Evolutionary conservation across 1,284 basidiomycete species (phyloP).

Genomic region (Ceratobasidium sp.): DNA sequence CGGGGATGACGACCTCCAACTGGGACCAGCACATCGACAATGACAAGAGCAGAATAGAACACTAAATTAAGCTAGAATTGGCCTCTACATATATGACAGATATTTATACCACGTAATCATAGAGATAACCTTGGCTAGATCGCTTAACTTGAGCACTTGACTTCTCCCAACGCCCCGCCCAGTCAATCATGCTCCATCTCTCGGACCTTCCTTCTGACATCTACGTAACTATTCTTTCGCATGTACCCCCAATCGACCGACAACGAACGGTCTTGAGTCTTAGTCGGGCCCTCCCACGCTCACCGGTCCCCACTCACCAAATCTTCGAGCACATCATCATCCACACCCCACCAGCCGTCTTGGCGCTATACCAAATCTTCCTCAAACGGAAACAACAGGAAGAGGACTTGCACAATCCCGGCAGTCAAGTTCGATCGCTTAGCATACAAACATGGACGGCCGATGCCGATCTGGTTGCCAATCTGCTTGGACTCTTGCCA

Average conservation of each 20-base stretch:
- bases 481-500: slow-evolving; percentile 60
- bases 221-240: slow-evolving; percentile 60
- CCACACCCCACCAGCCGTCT: slow-evolving; percentile 59
- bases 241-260: slow-evolving; percentile 53
- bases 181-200: not conserved
- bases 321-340: slow-evolving; percentile 64
- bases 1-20: no score
- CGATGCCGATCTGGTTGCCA: slow-evolving; percentile 68
- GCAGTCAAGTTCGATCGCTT: slow-evolving; percentile 57
- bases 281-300: slow-evolving; percentile 61
- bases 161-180: no score
- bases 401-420: slow-evolving; percentile 43
- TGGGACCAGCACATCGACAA: no score
- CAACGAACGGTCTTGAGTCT: slow-evolving; percentile 60
- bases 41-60: no score
- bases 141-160: no score
- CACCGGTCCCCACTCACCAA: slow-evolving; percentile 59
- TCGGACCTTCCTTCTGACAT: slow-evolving; percentile 64
- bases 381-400: slow-evolving; percentile 11
- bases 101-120: no score
- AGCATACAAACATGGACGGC: slow-evolving; percentile 63
- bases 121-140: no score
- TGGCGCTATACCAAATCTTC: slow-evolving; percentile 47
- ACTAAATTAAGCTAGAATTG: no score
- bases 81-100: no score